A percentile compares a stretch with the other conserved stretches of the same genome.
Conservation (phyloP, 768 basidiomycete genomes). For the Ramaria rubella region DNA sequence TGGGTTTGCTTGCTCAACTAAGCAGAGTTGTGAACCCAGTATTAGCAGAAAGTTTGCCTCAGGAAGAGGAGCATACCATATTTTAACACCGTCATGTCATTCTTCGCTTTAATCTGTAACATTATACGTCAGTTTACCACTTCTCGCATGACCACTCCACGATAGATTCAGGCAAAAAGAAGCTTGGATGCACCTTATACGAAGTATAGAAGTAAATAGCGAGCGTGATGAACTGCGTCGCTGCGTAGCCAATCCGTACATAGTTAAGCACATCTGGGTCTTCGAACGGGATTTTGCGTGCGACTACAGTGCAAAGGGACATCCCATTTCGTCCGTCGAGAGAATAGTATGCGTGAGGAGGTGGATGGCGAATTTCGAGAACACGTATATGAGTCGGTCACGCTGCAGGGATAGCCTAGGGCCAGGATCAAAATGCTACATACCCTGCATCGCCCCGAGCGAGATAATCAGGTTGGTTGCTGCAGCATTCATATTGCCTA, state of each 20-base stretch:
- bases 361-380: not conserved
- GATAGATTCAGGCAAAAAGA: not conserved
- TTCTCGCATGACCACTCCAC: not conserved
- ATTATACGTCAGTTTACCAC: not conserved
- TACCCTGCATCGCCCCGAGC: constrained; percentile 89
- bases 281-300: constrained; percentile 85
- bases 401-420: no score
- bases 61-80: constrained; percentile 55
- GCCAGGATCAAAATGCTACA: constrained; percentile 12
- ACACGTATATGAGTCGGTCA: not conserved
- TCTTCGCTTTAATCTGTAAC: constrained; percentile 82
- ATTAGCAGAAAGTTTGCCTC: not conserved
- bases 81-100: constrained; percentile 93
- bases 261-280: constrained; percentile 76
- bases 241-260: constrained; percentile 78
- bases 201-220: constrained; percentile 78
- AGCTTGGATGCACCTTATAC: constrained; percentile 43
- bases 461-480: constrained; percentile 83
- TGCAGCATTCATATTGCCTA: constrained; percentile 58
- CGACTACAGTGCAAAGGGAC: constrained; percentile 46
- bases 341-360: not conserved
- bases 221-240: constrained; percentile 64
- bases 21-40: not conserved
- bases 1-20: constrained; percentile 69
- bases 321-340: not conserved